Evolutionary conservation across 345 rosid genomes (phyloP), one percentile per base, ranked within the genome.

Genomic region (Draba incana): DNA sequence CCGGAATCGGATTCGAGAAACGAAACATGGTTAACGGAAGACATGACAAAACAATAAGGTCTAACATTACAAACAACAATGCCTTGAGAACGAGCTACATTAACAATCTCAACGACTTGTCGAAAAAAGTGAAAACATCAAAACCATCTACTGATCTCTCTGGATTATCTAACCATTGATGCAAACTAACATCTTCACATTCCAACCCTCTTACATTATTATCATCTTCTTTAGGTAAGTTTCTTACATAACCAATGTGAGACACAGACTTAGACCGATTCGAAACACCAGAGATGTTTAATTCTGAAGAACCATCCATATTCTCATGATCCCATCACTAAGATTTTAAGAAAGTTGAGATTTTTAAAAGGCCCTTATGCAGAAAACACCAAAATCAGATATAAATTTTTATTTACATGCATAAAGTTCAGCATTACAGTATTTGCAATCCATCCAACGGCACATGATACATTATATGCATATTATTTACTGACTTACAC

Each of bases 1-100:
- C 96, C 96, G 23, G 92, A 85, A 79, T 89, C 96, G 46, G 98
- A 86, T 72, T 90, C 96, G 9, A 88, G 88, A 84, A 92, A 90
- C 54, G 97, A 88, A 61, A 92, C 85, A 63, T 79, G 88, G 73
- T 90, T 85, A 66, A 82, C 86, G 0, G 98, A 86, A 49, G 98
- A 85, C 84, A 90, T 81, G 23, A 88, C 79, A 41, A 93, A 88
- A 84, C 97, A 90, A 16, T 96, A 92, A 28, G 98, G 97, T 65
- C 89, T 80, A 58, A 88, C 92, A 83, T 88, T 92, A 39, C 86
- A 92, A 74, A 90, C 82, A 69, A 86, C 89, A 44, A 92, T 77
- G 79, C 96, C 92, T 81, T 92, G 86, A 31, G 92, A 86, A 77
- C 88, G 97, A 57, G 96, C 96, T 35, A 71, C 77, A 79, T 85